Evolutionary conservation across 2,329 filamentous ascomycete genomes (phyloP), one percentile per base, ranked within the genome.

Genomic region (Karstenula rhodostoma): DNA sequence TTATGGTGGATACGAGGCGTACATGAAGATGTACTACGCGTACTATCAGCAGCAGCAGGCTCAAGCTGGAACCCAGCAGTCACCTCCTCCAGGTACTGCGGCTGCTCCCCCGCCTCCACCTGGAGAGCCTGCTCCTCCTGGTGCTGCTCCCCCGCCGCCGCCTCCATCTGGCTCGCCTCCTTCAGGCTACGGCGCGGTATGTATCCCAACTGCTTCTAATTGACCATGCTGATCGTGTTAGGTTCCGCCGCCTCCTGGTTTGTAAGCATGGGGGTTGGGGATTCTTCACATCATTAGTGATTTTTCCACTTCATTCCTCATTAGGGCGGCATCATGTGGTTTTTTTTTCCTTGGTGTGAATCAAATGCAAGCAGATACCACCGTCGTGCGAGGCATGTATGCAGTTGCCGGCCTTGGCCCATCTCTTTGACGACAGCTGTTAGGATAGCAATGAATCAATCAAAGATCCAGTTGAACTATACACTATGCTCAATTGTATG

Each of bases 1-100:
- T 10, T 97, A 95, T 69, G 94, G 94, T 63, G 94, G 94, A 57
- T 97, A 77, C 51, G 67, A 76, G 17, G 67, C 64, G 12, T 78
- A 79, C 56, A 60, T 72, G 51, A 68, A 70, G 50, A 66, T 66
- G 59, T 77, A 74, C 49, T 68, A 71, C 27, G 65, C 73, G 53
- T 75, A 77, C 61, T 72, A 72, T 50, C 44, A 60, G 29, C 66
- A 67, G 47, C 67, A 75, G 46, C 67, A 75, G 57, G 60, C 50
- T 54, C 69, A 72, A 60, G 67, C 58, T 19, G 66, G 56, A 59
- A 67, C 59, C 56, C 65, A 55, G 17, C 70, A 74, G 57, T 70
- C 73, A 29, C 67, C 73, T 57, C 63, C 70, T 47, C 71, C 74
- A 32, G 70, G 70, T 15, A 67, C 69, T 49, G 67, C 65, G 19